These are phyloP conservation scores for Trichoderma asperelloides DNA, from an alignment of 495 filamentous ascomycete genomes.

Conservation along the genomic window DNA sequence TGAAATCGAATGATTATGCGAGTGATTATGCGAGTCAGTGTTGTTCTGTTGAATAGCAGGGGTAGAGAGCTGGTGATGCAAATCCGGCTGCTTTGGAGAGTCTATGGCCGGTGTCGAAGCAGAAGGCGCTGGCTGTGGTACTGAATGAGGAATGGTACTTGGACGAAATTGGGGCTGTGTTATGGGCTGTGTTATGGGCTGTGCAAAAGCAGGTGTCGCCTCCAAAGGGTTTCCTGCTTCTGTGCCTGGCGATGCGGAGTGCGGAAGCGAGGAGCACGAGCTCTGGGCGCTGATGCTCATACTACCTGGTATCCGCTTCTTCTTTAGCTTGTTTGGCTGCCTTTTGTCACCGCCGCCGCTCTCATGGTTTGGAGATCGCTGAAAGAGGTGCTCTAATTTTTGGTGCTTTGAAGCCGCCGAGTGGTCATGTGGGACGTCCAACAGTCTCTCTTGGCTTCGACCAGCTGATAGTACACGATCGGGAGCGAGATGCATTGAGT, in stretches of 20 bases:
- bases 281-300: conserved; percentile 77
- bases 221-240: conserved; percentile 32
- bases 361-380: conserved; percentile 52
- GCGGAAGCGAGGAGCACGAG: conserved; percentile 63
- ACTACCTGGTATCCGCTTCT: conserved; percentile 67
- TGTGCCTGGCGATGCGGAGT: conserved; percentile 25
- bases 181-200: background rate
- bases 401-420: conserved; percentile 61
- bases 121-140: background rate
- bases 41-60: background rate
- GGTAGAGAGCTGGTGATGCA: background rate
- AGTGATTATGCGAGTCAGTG: background rate
- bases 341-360: conserved; percentile 57
- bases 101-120: background rate
- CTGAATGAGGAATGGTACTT: background rate
- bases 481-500: conserved; percentile 14
- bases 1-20: background rate
- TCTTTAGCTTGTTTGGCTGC: conserved; percentile 76
- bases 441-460: conserved; percentile 42
- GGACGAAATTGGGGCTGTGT: background rate
- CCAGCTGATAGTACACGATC: conserved; percentile 21
- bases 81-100: background rate
- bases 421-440: conserved; percentile 31
- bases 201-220: conserved; percentile 3
- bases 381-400: conserved; percentile 58